Evolutionary conservation across 495 filamentous ascomycete genomes (phyloP).

Genomic region (Penicillium manginii): DNA sequence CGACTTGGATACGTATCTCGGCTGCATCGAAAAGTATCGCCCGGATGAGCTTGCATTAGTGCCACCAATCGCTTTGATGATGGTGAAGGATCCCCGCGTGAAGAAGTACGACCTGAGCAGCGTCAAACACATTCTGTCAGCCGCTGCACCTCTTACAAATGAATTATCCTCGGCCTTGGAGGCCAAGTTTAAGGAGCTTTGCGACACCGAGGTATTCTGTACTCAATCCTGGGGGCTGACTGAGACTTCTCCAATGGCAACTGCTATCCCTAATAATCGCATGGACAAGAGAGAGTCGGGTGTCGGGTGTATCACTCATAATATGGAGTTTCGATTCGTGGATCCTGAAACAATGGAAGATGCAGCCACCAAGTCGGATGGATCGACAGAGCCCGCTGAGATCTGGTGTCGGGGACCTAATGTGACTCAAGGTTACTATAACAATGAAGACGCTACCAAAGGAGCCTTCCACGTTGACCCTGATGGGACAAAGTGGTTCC

Average conservation of each 20-base stretch:
- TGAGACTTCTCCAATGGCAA: constrained; percentile 54
- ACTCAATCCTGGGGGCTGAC: constrained; percentile 81
- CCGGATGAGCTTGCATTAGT: constrained; percentile 44
- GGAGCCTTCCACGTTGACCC: constrained; percentile 56
- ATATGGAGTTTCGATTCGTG: constrained; percentile 63
- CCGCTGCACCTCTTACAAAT: constrained; percentile 75
- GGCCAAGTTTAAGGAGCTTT: constrained; percentile 46
- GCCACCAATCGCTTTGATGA: constrained; percentile 74
- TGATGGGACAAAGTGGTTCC: constrained; percentile 57
- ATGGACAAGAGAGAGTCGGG: constrained; percentile 59
- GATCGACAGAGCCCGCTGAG: constrained; percentile 58
- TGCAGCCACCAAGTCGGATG: constrained; percentile 45
- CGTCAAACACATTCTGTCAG: constrained; percentile 74
- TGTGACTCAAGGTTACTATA: constrained; percentile 69
- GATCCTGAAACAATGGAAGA: constrained; percentile 43
- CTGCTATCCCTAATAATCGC: constrained; percentile 50
- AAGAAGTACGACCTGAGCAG: constrained; percentile 71
- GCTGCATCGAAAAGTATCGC: constrained; percentile 25
- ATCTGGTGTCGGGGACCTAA: constrained; percentile 59
- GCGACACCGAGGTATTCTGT: constrained; percentile 60
- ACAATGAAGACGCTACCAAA: constrained; percentile 64
- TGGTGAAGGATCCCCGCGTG: constrained; percentile 70
- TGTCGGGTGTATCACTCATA: constrained; percentile 61
- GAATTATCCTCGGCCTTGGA: constrained; percentile 67
- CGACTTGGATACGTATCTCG: constrained; percentile 56